Conservation (phyloP, 148 eudicot genomes). For the Chenopodium album region DNA sequence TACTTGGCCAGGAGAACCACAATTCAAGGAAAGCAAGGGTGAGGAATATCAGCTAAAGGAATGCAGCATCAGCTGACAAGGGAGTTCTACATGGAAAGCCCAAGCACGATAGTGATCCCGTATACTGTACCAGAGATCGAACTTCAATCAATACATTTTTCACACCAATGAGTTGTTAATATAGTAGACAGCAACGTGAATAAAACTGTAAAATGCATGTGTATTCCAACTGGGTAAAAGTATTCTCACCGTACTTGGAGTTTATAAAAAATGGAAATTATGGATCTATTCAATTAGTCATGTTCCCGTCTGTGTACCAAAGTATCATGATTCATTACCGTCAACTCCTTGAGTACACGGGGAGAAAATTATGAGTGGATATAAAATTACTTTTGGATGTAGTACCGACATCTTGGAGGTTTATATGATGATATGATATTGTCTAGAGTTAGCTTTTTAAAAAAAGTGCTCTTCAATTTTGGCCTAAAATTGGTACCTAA, state of each 20-base stretch:
- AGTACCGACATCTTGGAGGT: too few species aligned
- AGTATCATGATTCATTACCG: neutral
- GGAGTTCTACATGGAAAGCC: neutral
- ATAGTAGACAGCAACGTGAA: neutral
- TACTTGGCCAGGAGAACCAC: neutral
- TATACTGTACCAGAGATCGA: neutral
- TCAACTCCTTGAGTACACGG: neutral
- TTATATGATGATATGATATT: too few species aligned
- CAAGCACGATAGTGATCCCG: neutral
- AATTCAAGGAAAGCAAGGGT: neutral
- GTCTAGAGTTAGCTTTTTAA: too few species aligned
- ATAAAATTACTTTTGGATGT: too few species aligned
- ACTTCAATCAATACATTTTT: neutral
- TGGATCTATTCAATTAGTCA: neutral
- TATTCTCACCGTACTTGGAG: neutral
- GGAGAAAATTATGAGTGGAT: too few species aligned
- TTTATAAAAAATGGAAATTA: neutral
- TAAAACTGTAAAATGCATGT: neutral
- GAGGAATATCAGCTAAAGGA: neutral
- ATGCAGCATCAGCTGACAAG: neutral
- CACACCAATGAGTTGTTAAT: conserved; percentile 14
- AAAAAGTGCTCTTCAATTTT: too few species aligned
- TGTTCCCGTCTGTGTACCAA: neutral
- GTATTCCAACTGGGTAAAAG: neutral
- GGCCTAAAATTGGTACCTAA: too few species aligned